A percentile compares a stretch with the other conserved stretches of the same genome.
Conservation (phyloP, 1,139 yeast species). For the Yamadazyma songkhlaensis region DNA sequence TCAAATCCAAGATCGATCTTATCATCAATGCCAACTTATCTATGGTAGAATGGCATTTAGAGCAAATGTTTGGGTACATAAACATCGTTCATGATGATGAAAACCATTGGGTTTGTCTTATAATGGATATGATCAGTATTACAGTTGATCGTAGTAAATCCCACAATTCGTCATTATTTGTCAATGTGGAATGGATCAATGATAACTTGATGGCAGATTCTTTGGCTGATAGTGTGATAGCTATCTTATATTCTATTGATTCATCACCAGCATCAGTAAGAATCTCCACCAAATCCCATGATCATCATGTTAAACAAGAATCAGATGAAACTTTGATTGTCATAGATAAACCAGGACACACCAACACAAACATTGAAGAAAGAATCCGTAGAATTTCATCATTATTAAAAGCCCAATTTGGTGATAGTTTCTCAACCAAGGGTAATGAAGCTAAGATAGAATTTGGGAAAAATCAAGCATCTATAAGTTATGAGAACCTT, state of each 20-base stretch:
- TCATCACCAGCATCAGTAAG: conserved; percentile 95
- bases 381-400: conserved; percentile 63
- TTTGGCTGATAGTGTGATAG: conserved; percentile 90
- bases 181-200: conserved; percentile 86
- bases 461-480: conserved; percentile 75
- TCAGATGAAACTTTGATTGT: conserved; percentile 7
- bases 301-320: conserved; percentile 28
- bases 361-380: conserved; percentile 41
- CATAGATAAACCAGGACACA: conserved; percentile 23
- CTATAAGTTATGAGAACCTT: conserved; percentile 60
- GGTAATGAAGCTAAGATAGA: conserved; percentile 51
- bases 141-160: conserved; percentile 44
- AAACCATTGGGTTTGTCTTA: conserved; percentile 50
- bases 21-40: conserved; percentile 79
- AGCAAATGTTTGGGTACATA: conserved; percentile 92
- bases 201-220: conserved; percentile 83
- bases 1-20: conserved; percentile 77
- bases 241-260: conserved; percentile 86
- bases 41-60: conserved; percentile 81
- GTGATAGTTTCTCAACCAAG: conserved; percentile 56
- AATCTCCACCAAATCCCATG: conserved; percentile 60
- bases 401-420: conserved; percentile 81
- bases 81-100: conserved; percentile 63
- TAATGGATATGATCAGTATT: conserved; percentile 45
- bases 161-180: conserved; percentile 35